Evolutionary conservation across 2,329 filamentous ascomycete species (phyloP), one percentile per base, ranked within the genome.

Genomic region (Apiospora rasikravindrae): DNA sequence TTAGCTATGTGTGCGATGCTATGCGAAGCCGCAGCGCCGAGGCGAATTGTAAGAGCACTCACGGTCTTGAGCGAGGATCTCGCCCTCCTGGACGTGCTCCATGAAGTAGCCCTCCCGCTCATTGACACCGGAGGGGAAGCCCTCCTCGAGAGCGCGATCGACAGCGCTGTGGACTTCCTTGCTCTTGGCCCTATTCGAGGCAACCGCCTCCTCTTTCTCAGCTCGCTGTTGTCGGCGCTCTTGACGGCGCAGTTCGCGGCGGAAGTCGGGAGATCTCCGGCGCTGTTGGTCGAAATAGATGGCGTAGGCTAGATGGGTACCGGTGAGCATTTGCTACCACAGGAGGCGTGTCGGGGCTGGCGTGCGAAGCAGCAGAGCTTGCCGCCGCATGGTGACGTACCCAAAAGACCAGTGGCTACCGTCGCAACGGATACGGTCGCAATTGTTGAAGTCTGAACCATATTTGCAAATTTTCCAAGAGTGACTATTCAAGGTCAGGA

Each of bases 31-130:
- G 16, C 49, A 71, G 45, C 44, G 64, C 49, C 29, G 67, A 53
- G 49, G n/a, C 45, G 19, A 71, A 42, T 53, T n/a, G 26, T 4
- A 67, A 29, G 70, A 61, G 47, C 49, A 51, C 71, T 66, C 71
- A 96, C 95, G 94, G 83, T 97, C 93, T 78, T 90, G 87, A 81
- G 92, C 94, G 81, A 98, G 88, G 71, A 89, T 85, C 88, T 99
- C 96, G 81, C 96, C 96, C 81, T 91, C 88, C 78, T 95, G 94
- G 75, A 99, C 95, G 85, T 98, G 94, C 82, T 94, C 92, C 90
- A 98, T 97, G 86, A 99, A 99, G 87, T 94, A 99, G 74, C 91
- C 90, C 87, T 99, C 96, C 82, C 94, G 95, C 86, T 98, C 95
- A 82, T 98, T 96, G 47, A 96, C 91, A 79, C 95, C 94, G 61